Percentiles rank a stretch among this genome's conserved stretches.
phyloP scores from a whole-genome alignment of 331 rosid genomes.

The Saraca asoca region DNA sequence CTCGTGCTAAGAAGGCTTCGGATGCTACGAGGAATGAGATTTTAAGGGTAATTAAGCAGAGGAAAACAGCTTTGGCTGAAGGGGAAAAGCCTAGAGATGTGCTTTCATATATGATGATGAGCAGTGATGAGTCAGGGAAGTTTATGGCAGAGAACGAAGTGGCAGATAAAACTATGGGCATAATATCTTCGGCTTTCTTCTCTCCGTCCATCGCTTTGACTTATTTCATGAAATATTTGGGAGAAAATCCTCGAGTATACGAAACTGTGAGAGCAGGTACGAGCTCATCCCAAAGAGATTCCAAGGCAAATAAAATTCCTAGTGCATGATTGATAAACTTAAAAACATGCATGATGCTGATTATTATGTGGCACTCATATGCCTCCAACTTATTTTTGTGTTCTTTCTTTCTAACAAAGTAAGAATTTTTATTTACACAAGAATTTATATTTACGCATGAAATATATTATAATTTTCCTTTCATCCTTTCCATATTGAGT shows the following conservation, averaged over 20 bases:
- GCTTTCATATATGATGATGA: neutral
- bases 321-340: no score
- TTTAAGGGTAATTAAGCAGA: neutral
- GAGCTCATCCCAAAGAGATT: no score
- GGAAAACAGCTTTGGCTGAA: neutral
- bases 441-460: no score
- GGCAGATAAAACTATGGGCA: neutral
- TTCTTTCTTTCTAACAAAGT: no score
- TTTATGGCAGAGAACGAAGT: neutral
- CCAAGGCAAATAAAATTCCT: no score
- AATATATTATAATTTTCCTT: no score
- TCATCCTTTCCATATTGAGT: no score
- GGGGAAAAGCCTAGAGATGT: neutral
- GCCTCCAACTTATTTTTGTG: no score
- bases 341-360: no score
- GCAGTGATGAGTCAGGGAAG: neutral
- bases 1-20: neutral
- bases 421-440: no score
- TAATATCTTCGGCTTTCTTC: neutral
- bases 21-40: conserved; percentile 1
- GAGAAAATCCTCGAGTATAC: conserved; percentile 9
- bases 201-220: neutral
- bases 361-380: no score
- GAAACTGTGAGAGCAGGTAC: neutral
- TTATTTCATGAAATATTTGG: neutral